Conservation (phyloP, 495 filamentous ascomycete species). For the Trichoderma virens region DNA sequence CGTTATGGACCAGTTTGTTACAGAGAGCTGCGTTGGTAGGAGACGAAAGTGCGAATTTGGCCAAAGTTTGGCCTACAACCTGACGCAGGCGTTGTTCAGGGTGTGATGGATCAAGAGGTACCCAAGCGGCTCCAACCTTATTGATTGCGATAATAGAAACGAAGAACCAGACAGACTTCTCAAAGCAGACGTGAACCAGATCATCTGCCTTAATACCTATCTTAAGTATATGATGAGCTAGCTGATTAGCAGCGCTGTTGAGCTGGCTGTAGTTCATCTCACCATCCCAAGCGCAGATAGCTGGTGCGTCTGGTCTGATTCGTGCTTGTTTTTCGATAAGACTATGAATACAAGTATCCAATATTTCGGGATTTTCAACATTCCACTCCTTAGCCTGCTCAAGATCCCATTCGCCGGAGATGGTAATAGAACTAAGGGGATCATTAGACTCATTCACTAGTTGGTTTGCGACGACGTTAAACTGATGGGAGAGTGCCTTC, state of each 20-base stretch:
- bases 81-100: slow-evolving; percentile 39
- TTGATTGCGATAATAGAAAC: slow-evolving; percentile 36
- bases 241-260: slow-evolving; percentile 29
- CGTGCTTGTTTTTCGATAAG: slow-evolving; percentile 16
- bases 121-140: slow-evolving; percentile 2
- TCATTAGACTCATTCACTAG: background rate
- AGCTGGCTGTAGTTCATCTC: slow-evolving; percentile 44
- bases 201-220: slow-evolving; percentile 37
- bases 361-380: background rate
- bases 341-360: slow-evolving; percentile 22
- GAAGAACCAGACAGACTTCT: slow-evolving; percentile 36
- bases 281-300: slow-evolving; percentile 45
- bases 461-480: slow-evolving; percentile 9
- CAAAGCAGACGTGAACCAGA: slow-evolving; percentile 38
- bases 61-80: background rate
- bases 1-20: slow-evolving; percentile 38
- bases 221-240: slow-evolving; percentile 35
- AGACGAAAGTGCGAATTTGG: slow-evolving; percentile 6
- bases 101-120: slow-evolving; percentile 38
- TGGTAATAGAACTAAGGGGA: background rate
- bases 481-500: slow-evolving; percentile 17
- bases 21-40: slow-evolving; percentile 25
- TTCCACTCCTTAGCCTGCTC: slow-evolving; percentile 6
- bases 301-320: slow-evolving; percentile 16
- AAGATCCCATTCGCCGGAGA: slow-evolving; percentile 8